Conservation (phyloP, 208 protist species). For the Angomonas deanei region DNA sequence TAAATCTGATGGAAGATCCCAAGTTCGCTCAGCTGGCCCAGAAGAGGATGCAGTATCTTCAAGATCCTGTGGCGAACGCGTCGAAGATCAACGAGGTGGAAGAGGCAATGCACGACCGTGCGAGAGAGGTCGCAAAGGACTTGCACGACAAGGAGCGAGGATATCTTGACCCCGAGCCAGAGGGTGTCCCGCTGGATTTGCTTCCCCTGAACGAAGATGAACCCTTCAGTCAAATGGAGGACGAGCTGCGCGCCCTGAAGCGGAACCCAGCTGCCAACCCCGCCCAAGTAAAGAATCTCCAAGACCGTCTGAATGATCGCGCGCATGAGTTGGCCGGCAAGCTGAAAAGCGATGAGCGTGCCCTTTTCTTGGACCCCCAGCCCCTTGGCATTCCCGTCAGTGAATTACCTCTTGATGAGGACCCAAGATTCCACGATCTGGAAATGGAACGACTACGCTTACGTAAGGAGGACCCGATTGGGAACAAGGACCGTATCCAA, state of each 20-base stretch:
- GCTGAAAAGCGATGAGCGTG: constrained; percentile 64
- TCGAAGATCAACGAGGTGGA: constrained; percentile 60
- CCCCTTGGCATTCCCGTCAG: constrained; percentile 33
- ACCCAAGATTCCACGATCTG: constrained; percentile 37
- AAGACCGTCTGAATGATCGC: constrained; percentile 47
- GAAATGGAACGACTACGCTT: constrained; percentile 52
- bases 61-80: constrained; percentile 48
- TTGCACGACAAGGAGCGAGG: constrained; percentile 49
- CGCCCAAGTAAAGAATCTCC: constrained; percentile 34
- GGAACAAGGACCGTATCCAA: constrained; percentile 32
- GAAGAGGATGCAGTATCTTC: constrained; percentile 15
- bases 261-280: constrained; percentile 25
- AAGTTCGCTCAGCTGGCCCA: constrained; percentile 40
- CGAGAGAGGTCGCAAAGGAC: constrained; percentile 42
- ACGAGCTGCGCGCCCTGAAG: constrained; percentile 54
- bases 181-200: background rate
- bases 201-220: background rate
- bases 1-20: constrained; percentile 45
- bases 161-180: constrained; percentile 34
- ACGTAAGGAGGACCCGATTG: constrained; percentile 38
- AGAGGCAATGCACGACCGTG: constrained; percentile 59
- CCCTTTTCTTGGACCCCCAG: constrained; percentile 54
- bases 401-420: constrained; percentile 48
- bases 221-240: constrained; percentile 6
- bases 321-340: constrained; percentile 55